Base-by-base conservation (phyloP, 805 yeast genomes). In the Ogataea corticis region DNA sequence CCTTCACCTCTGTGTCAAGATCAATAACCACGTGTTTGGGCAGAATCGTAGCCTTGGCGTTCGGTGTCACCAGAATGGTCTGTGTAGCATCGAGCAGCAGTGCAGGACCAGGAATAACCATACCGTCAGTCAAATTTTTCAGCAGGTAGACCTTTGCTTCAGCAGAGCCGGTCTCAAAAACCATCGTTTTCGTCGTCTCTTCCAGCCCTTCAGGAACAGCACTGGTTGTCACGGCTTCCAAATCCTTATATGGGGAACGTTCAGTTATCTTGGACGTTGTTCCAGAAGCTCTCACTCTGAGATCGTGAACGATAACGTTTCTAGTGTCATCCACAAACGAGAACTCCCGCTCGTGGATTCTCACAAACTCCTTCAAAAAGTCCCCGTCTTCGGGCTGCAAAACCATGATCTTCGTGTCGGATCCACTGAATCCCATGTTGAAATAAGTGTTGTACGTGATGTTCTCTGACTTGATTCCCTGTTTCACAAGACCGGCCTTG, bases 341-440 rank as follows among this genome's bases (percentile, higher is more conserved):
- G 62, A 83, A 85, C 61, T 85, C 90, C 49, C 78, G 71, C 52
- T 74, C 69, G 55, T 85, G 90, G 35, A 68, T 66, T n/a, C 66
- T 65, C 23, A 75, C 64, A 56, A 84, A 85, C 42, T 70, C 67
- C 15, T 61, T 56, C n/a, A 62, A 55, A 51, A 73, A 77, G 21
- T 68, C 66, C 3, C 44, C 44, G 10, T 55, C 62, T n/a, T 41
- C 42, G 34, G 58, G 63, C 39, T 66, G 64, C 18, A 65, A 65
- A 11, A 85, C 76, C 83, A 87, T 82, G 51, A 88, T 65, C 35
- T 83, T 79, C 3, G 94, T 83, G 57, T 87, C 95, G 21, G 94
- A 82, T 6, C 96, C 96, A 48, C 77, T 78, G 61, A 84, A 88
- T 55, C 90, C 75, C 73, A 87, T 70, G 60, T 87, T 87, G 50